Base-by-base conservation (phyloP, 2,329 filamentous ascomycete genomes). In the Monilinia fructicola region DNA sequence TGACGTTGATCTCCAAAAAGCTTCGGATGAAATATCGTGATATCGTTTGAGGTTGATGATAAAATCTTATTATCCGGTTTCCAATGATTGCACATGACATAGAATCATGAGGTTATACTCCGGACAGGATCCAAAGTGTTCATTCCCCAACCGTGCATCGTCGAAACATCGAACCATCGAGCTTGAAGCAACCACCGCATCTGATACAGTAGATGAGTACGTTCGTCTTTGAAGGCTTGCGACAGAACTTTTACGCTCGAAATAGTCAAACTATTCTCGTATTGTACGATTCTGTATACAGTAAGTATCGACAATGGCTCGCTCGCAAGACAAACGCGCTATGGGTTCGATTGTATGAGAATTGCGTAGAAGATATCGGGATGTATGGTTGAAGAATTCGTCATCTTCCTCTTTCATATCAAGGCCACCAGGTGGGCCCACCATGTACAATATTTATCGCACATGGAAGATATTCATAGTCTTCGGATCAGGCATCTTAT, bases 401-500 rank as follows among this genome's bases (percentile, higher is more conserved):
- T 12, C 54, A 10, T 44, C 9, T 16, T 10, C 26, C 54, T 11
- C 10, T 55, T 23, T 28, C 23, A 10, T 46, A 46, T 46, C 16
- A 18, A 46, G 44, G 44, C n/a, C n/a, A n/a, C n/a, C n/a, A n/a
- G n/a, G n/a, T n/a, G n/a, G n/a, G n/a, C 44, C n/a, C 18, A 21
- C 28, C 53, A 35, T 31, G 21, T 11, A 60, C 38, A 46, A 48
- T 48, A n/a, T 4, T 26, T 31, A 48, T 21, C n/a, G 7, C 42
- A 31, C 44, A 16, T 35, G 31, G 31, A 35, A 31, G 48, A 21
- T 21, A 14, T 31, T 35, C 60, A 26, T 31, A 6, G 16, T 16
- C 23, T 52, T 54, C 48, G 48, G 60, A 63, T 40, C 40, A 55
- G 55, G 40, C 38, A 58, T 31, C 38, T 44, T 16, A 28, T 6